Evolutionary conservation across 371 early-diverging fungal species (phyloP).

Genomic region (Nematocida sp.): DNA sequence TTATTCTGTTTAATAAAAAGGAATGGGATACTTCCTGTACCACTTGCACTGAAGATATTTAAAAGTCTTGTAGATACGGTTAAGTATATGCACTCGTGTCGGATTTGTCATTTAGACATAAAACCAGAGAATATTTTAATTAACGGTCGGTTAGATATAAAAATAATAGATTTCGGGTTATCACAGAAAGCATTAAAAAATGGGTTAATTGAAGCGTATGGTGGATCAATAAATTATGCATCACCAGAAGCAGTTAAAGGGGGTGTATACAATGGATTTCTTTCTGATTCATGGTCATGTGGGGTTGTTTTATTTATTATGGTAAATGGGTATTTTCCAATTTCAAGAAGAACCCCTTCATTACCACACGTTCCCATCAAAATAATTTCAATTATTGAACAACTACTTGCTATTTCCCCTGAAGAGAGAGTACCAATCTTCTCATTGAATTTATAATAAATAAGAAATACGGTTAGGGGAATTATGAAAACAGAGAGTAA

Average conservation of each 20-base stretch:
- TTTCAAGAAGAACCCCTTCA: constrained; percentile 1
- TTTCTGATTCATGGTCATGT: constrained; percentile 73
- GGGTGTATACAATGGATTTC: constrained; percentile 72
- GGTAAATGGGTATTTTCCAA: constrained; percentile 72
- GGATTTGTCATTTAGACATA: constrained; percentile 93
- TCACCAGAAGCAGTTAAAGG: constrained; percentile 73
- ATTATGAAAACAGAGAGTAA: neutral
- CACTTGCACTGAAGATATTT: constrained; percentile 68
- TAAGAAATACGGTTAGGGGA: neutral
- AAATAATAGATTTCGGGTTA: constrained; percentile 70
- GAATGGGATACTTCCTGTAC: neutral
- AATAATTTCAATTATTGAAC: constrained; percentile 2
- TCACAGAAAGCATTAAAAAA: constrained; percentile 62
- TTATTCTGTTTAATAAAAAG: constrained; percentile 24
- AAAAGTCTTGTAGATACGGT: constrained; percentile 81
- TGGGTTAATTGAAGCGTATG: constrained; percentile 42
- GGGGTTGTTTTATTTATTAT: constrained; percentile 73
- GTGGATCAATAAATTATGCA: constrained; percentile 74
- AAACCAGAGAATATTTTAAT: constrained; percentile 90
- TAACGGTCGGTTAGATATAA: constrained; percentile 71
- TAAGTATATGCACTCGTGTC: constrained; percentile 82
- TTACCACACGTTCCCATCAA: neutral
- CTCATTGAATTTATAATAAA: neutral
- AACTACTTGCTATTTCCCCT: constrained; percentile 30
- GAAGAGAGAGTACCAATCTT: constrained; percentile 52